phyloP scores from a whole-genome alignment of 768 basidiomycete species.

The Phaeolepiota aurea region DNA sequence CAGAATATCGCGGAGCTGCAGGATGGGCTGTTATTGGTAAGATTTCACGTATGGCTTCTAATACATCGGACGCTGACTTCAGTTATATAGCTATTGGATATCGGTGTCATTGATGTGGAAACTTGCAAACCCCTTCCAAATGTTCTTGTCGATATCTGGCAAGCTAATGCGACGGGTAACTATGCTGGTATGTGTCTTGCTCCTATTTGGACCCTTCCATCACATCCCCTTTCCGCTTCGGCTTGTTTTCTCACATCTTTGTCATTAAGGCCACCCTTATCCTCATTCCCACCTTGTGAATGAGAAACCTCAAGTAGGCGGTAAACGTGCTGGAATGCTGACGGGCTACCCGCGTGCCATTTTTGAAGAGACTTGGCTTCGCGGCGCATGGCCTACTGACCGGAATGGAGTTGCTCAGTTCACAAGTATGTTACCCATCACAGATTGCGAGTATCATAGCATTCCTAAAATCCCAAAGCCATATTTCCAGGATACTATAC shows the following conservation, averaged over 20 bases:
- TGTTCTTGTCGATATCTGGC: constrained; percentile 53
- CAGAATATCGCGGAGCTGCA: constrained; percentile 50
- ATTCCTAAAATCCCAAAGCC: constrained; percentile 16
- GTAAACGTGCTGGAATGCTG: constrained; percentile 33
- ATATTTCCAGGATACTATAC: constrained; percentile 53
- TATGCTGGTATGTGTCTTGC: constrained; percentile 31
- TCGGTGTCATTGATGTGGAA: constrained; percentile 50
- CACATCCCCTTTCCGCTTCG: not conserved
- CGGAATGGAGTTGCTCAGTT: constrained; percentile 45
- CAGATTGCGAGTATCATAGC: too few species aligned
- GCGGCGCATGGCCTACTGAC: constrained; percentile 49
- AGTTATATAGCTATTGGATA: constrained; percentile 41
- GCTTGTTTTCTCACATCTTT: not conserved
- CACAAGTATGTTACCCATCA: constrained; percentile 36
- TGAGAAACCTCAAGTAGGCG: constrained; percentile 38
- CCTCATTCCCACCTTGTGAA: constrained; percentile 33
- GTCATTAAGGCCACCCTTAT: constrained; percentile 29
- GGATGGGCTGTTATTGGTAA: constrained; percentile 37
- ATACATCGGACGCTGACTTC: not conserved
- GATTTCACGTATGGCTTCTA: constrained; percentile 13
- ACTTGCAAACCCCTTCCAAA: constrained; percentile 48
- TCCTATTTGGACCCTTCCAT: too few species aligned
- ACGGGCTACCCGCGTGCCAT: constrained; percentile 35
- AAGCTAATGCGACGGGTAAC: constrained; percentile 46
- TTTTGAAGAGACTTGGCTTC: constrained; percentile 35